Evolutionary conservation across 768 basidiomycete species (phyloP), one percentile per base, ranked within the genome.

Genomic region (Leucosporidium creatinivorum): DNA sequence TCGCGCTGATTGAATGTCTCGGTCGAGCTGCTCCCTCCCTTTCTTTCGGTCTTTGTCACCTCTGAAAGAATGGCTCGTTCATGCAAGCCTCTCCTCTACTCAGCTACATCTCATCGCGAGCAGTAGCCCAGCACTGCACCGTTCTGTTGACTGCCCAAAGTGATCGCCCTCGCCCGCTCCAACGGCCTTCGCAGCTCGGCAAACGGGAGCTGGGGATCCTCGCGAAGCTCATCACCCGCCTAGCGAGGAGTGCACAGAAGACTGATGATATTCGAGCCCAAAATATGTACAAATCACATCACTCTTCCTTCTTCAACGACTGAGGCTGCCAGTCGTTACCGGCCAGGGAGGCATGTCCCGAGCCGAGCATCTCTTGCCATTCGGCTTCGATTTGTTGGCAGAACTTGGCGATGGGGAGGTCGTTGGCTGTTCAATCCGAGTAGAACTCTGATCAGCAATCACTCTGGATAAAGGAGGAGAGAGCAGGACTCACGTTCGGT

Each of bases 301-400:
- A 51, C 23, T 51, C 50, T 23, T 51, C 25, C 50, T 51, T 51
- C 50, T 23, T 51, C 50, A 26, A 51, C 23, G 50, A 23, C 50
- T 23, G 6, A 8, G 50, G 50, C 25, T 26, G 18, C 50, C 50
- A 51, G 50, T 51, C 50, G 21, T 51, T 51, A 7, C 50, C 21
- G 13, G 13, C 39, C 8, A 44, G 15, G 39, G 39, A 44, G 15
- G 39, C 39, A 13, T 44, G 39, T 9, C 55, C 55, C 17, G 23
- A 13, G 4, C 69, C 69, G 8, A 67, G 13, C 66, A 72, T 64
- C 66, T 72, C 70, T 47, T 36, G 59, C n/a, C 51, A 57, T 54
- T 72, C 70, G 23, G 64, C 51, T 25, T 68, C 33, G 12, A 72
- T 26, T 25, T 72, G 67, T 15, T 60, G 57, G 48, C 70, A 72